These are phyloP conservation scores for Penicillium sp. DNA, from an alignment of 2,329 filamentous ascomycete species.

Conservation along the genomic window DNA sequence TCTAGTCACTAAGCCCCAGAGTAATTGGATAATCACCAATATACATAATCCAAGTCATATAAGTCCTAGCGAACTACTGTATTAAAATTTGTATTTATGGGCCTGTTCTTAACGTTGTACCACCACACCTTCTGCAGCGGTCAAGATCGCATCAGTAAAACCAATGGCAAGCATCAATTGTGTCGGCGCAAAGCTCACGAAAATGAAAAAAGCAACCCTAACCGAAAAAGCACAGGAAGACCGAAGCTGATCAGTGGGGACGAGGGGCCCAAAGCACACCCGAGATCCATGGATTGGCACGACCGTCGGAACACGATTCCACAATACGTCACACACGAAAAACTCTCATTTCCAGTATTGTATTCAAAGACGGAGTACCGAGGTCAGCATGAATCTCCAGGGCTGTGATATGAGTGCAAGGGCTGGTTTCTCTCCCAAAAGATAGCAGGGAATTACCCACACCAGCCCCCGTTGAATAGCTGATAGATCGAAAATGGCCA, in stretches of 20 bases:
- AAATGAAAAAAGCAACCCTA: background rate
- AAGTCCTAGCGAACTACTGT: background rate
- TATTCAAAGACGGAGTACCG: background rate
- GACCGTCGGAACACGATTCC: background rate
- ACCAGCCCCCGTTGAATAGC: background rate
- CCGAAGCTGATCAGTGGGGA: background rate
- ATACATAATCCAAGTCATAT: too few species aligned
- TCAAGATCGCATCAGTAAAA: background rate
- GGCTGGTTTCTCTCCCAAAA: background rate
- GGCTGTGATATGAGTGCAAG: background rate
- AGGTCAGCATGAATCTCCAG: background rate
- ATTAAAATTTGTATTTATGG: background rate
- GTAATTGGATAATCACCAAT: too few species aligned
- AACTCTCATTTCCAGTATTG: background rate
- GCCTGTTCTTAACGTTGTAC: background rate
- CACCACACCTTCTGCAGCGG: background rate
- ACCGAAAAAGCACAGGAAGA: background rate
- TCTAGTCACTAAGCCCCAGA: too few species aligned
- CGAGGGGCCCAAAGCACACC: background rate
- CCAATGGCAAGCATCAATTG: background rate
- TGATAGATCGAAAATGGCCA: background rate
- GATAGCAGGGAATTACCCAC: background rate
- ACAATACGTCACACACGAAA: background rate
- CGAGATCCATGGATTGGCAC: background rate
- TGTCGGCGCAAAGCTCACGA: background rate